Evolutionary conservation across 2,329 filamentous ascomycete genomes (phyloP), one percentile per base, ranked within the genome.

Genomic region (Purpureocillium lavendulum): DNA sequence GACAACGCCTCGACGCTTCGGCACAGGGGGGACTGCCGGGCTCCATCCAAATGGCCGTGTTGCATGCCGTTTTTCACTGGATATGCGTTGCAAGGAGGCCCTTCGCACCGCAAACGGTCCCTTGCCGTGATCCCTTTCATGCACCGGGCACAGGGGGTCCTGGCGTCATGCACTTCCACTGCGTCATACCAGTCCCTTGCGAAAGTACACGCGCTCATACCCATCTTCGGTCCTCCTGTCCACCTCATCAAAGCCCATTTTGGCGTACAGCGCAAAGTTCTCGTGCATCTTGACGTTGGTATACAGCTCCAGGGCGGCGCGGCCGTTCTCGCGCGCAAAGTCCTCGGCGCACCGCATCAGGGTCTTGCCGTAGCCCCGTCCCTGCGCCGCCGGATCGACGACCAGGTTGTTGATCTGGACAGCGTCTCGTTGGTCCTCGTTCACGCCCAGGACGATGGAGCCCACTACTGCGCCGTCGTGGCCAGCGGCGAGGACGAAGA

Each of bases 271-370:
- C 0, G 16, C 42, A 10, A 58, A 28, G 21, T 60, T 59, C 14
- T 64, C 61, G 28, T 54, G 52, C 51, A 64, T 63, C 35, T 50
- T 57, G 8, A 58, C 53, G 28, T 58, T 64, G 1, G 56, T 59
- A 28, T 49, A 64, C 9, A 65, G 42, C n/a, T 46, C 50, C 29
- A 57, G 36, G 0, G 53, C 53, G 2, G 16, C 42, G 1, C 48
- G 45, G 0, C 49, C 45, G 3, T 44, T 52, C 7, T 48, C 45
- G 26, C 44, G 42, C 4, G 59, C 55, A 5, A 54, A 50, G 0
- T 55, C 51, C 21, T 51, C 57, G 0, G 55, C 57, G 33, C 57
- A 55, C 1, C 54, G 53, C 43, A 54, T 59, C 14, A 63, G 48
- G 0, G 53, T 43, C 1, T 46, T 55, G 12, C 53, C 61, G 1